Conservation (phyloP, 768 basidiomycete species). For the Cystobasidiopsis lactophilus region DNA sequence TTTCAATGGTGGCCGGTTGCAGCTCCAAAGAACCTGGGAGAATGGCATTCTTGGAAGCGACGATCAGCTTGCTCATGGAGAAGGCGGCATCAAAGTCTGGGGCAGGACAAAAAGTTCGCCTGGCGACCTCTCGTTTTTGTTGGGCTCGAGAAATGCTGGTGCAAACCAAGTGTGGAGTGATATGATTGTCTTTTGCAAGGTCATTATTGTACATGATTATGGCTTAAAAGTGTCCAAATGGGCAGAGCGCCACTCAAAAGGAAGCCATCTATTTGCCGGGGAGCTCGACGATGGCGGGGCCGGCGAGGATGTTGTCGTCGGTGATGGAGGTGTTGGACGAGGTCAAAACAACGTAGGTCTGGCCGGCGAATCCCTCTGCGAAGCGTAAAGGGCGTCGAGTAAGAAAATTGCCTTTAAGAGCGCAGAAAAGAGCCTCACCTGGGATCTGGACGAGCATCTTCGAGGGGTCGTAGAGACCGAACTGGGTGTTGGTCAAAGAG, state of each 20-base stretch:
- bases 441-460: background rate
- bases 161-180: too few species aligned
- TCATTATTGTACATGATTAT: too few species aligned
- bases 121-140: too few species aligned
- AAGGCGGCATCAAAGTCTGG: too few species aligned
- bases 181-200: too few species aligned
- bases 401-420: background rate
- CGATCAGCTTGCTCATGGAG: background rate
- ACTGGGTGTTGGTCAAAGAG: background rate
- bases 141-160: too few species aligned
- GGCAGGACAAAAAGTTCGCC: too few species aligned
- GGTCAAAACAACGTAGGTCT: slow-evolving; percentile 18
- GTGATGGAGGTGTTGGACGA: slow-evolving; percentile 10
- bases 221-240: too few species aligned
- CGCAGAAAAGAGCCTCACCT: background rate
- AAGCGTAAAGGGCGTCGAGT: background rate
- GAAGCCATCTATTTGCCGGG: background rate
- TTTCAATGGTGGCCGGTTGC: slow-evolving; percentile 43
- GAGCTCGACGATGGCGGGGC: slow-evolving; percentile 31
- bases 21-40: slow-evolving; percentile 33
- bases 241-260: too few species aligned
- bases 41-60: slow-evolving; percentile 20
- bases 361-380: slow-evolving; percentile 9
- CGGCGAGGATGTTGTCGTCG: slow-evolving; percentile 34
- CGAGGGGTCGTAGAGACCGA: background rate